Percentiles rank a stretch among this genome's conserved stretches.
These are phyloP conservation scores for Yamadazyma spencermartinsiae DNA, from an alignment of 1,139 yeast genomes.

Conservation along the genomic window DNA sequence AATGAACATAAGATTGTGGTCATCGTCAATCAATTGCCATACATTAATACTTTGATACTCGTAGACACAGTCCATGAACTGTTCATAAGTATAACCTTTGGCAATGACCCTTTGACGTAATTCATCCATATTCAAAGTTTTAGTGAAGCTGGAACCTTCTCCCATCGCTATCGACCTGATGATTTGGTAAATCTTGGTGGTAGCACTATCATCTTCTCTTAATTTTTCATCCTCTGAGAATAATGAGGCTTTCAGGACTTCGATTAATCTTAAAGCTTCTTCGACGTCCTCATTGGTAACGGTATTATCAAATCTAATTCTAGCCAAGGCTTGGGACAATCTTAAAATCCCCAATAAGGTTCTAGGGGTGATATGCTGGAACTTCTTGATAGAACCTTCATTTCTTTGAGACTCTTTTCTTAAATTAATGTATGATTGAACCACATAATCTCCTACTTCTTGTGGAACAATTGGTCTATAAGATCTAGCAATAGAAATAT, in stretches of 20 bases:
- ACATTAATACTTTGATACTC: constrained; percentile 74
- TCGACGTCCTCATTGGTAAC: constrained; percentile 86
- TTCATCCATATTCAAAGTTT: constrained; percentile 53
- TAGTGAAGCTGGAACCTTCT: constrained; percentile 42
- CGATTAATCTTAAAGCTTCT: constrained; percentile 85
- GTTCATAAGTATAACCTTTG: constrained; percentile 81
- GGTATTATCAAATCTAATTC: constrained; percentile 73
- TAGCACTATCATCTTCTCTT: constrained; percentile 54
- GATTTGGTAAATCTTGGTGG: constrained; percentile 62
- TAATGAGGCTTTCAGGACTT: constrained; percentile 83
- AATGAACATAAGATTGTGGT: constrained; percentile 51
- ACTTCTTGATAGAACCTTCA: constrained; percentile 72
- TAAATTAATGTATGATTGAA: constrained; percentile 83
- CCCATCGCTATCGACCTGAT: constrained; percentile 53
- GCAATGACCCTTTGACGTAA: constrained; percentile 72
- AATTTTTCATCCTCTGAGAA: constrained; percentile 50
- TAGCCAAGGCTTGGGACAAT: constrained; percentile 91
- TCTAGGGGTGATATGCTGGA: constrained; percentile 94
- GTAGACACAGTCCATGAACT: constrained; percentile 70
- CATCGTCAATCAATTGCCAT: constrained; percentile 75
- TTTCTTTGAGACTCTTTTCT: constrained; percentile 86
- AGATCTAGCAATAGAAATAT: constrained; percentile 81
- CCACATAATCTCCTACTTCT: constrained; percentile 85
- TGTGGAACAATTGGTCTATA: constrained; percentile 86
- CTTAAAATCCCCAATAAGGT: constrained; percentile 89